Conservation (phyloP, 1,284 basidiomycete species). For the Sanguinoderma infundibulare region DNA sequence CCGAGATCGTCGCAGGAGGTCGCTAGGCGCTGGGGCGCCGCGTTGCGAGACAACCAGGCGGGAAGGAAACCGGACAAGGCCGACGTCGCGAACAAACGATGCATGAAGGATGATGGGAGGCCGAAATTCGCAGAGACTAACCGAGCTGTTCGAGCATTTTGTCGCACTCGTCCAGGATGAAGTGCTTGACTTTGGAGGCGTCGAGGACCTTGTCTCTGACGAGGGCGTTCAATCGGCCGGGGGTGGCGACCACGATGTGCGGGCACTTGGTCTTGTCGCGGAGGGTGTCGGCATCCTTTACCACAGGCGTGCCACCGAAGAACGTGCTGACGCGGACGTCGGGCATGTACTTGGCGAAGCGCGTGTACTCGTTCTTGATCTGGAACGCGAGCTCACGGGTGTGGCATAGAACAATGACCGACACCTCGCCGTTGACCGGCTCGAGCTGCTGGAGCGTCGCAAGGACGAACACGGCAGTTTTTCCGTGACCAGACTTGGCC, state of each 20-base stretch:
- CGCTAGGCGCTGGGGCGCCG: constrained; percentile 52
- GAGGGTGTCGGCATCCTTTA: constrained; percentile 93
- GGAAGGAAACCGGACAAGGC: constrained; percentile 45
- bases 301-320: constrained; percentile 96
- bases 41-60: constrained; percentile 52
- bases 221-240: constrained; percentile 93
- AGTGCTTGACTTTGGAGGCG: constrained; percentile 95
- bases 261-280: constrained; percentile 98
- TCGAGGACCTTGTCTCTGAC: constrained; percentile 93
- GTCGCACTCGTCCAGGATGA: constrained; percentile 99
- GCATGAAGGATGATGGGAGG: constrained; percentile 32
- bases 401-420: constrained; percentile 97
- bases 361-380: constrained; percentile 99
- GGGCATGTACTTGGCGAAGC: constrained; percentile 99
- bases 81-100: constrained; percentile 38
- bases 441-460: constrained; percentile 98
- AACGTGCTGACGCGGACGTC: constrained; percentile 97
- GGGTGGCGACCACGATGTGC: constrained; percentile 98
- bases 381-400: constrained; percentile 99
- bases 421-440: constrained; percentile 97
- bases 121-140: constrained; percentile 82
- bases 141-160: constrained; percentile 99
- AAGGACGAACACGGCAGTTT: constrained; percentile 99
- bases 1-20: constrained; percentile 37
- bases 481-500: constrained; percentile 99